Evolutionary conservation across 1,284 basidiomycete species (phyloP).

Genomic region (Cutaneotrichosporon dermatis): DNA sequence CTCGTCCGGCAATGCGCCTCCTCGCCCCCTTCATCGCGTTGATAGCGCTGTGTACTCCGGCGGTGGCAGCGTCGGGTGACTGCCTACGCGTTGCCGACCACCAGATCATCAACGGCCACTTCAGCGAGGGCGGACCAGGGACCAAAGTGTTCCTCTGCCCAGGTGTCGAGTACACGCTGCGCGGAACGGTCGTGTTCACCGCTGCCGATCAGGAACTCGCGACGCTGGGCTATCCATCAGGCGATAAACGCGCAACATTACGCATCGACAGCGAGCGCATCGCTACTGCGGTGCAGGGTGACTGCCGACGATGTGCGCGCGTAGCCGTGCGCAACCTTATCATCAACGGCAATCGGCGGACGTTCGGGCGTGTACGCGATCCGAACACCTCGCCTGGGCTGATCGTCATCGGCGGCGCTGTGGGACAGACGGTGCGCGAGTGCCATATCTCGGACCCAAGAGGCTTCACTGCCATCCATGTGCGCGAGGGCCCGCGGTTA

Average conservation of each 20-base stretch:
- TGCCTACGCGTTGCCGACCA: slow-evolving; percentile 43
- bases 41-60: not conserved
- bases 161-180: slow-evolving; percentile 44
- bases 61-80: not conserved
- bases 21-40: not conserved
- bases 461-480: slow-evolving; percentile 48
- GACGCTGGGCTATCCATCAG: slow-evolving; percentile 51
- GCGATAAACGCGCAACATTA: slow-evolving; percentile 47
- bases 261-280: slow-evolving; percentile 37
- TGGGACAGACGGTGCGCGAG: slow-evolving; percentile 41
- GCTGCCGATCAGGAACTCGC: slow-evolving; percentile 52
- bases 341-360: slow-evolving; percentile 44
- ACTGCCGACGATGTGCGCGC: slow-evolving; percentile 49
- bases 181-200: slow-evolving; percentile 50
- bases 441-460: slow-evolving; percentile 42
- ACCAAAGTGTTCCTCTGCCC: slow-evolving; percentile 52
- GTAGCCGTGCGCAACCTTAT: slow-evolving; percentile 42
- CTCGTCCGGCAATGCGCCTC: not conserved
- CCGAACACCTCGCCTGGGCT: slow-evolving; percentile 32
- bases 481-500: slow-evolving; percentile 48
- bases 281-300: slow-evolving; percentile 46
- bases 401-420: slow-evolving; percentile 47
- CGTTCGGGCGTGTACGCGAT: slow-evolving; percentile 35
- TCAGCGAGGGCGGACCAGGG: slow-evolving; percentile 47
- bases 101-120: slow-evolving; percentile 40